Conservation (phyloP, 345 rosid genomes). For the Syzygium aromaticum region DNA sequence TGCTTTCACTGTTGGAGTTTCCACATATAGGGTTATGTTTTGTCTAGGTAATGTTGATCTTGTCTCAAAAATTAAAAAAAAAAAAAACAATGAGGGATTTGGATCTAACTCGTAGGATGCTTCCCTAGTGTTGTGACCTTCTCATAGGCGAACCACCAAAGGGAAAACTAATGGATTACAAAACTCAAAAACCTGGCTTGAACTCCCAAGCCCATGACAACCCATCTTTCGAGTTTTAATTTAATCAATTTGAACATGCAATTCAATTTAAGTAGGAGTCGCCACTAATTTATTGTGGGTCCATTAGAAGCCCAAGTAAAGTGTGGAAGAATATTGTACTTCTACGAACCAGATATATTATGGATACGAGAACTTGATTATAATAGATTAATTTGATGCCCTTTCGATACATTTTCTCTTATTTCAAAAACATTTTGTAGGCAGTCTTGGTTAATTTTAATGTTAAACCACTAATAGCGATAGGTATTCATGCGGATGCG, state of each 20-base stretch:
- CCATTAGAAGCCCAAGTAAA: neutral
- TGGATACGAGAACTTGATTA: no score
- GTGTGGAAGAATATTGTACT: no score
- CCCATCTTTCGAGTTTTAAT: neutral
- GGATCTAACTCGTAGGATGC: neutral
- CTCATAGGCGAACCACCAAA: neutral
- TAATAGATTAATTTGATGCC: neutral
- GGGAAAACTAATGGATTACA: neutral
- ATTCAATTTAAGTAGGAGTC: no score
- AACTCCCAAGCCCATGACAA: neutral
- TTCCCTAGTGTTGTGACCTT: neutral
- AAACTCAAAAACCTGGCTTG: neutral
- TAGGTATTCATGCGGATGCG: neutral
- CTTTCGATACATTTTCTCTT: neutral
- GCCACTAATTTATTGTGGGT: neutral
- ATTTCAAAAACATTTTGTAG: no score
- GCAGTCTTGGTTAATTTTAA: no score
- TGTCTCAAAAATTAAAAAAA: neutral
- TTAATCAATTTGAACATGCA: neutral
- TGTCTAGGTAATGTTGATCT: neutral
- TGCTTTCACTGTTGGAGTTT: neutral
- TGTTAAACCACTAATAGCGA: neutral
- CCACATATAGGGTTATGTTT: neutral
- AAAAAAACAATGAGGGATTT: neutral
- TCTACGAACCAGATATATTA: no score